These are phyloP conservation scores for Elsinoe perseae DNA, from an alignment of 2,329 filamentous ascomycete genomes.

Conservation along the genomic window DNA sequence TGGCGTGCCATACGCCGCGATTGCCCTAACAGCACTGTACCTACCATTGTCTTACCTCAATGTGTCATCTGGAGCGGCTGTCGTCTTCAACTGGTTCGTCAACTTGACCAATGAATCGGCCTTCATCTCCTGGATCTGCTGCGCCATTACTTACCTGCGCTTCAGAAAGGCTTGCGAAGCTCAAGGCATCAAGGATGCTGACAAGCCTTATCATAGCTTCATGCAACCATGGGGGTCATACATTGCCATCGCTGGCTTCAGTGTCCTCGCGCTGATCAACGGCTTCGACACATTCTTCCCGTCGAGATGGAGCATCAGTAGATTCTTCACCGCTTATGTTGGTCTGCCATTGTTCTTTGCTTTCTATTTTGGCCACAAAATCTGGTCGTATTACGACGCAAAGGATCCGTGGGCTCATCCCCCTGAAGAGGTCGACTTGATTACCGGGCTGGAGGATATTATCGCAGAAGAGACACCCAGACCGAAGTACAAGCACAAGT, in stretches of 20 bases:
- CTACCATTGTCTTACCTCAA: conserved; percentile 44
- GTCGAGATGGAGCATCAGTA: conserved; percentile 51
- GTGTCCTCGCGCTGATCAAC: conserved; percentile 61
- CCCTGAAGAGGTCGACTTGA: conserved; percentile 46
- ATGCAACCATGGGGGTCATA: conserved; percentile 60
- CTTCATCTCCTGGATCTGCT: conserved; percentile 48
- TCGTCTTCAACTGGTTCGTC: conserved; percentile 60
- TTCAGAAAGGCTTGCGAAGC: conserved; percentile 52
- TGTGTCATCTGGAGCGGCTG: conserved; percentile 36
- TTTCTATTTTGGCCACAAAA: conserved; percentile 49
- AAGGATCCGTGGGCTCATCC: conserved; percentile 46
- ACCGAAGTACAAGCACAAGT: conserved; percentile 10
- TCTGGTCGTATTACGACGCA: conserved; percentile 31
- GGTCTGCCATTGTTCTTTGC: conserved; percentile 54
- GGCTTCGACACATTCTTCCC: conserved; percentile 69
- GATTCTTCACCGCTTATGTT: conserved; percentile 61
- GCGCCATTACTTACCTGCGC: conserved; percentile 50
- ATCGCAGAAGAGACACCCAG: conserved; percentile 27
- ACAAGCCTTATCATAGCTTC: conserved; percentile 46
- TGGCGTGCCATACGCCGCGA: conserved; percentile 49
- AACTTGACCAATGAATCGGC: conserved; percentile 57
- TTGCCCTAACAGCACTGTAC: conserved; percentile 38
- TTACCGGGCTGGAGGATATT: conserved; percentile 34
- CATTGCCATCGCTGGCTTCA: conserved; percentile 50
- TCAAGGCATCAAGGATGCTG: conserved; percentile 42